These are phyloP conservation scores for Diospyros lotus DNA, from an alignment of 148 eudicot genomes.

Conservation along the genomic window DNA sequence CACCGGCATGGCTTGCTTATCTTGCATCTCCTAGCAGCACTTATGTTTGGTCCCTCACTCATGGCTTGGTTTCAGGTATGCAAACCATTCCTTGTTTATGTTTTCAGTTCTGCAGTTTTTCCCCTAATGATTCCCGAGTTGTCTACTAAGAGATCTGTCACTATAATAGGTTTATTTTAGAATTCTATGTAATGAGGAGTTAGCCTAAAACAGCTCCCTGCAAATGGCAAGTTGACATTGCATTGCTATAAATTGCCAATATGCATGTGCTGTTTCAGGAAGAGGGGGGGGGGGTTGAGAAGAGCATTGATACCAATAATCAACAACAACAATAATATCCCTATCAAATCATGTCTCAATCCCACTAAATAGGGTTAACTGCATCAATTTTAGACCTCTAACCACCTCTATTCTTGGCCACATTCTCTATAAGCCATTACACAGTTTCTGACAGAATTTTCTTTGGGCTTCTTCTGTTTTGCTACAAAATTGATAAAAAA, in stretches of 20 bases:
- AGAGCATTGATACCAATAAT: too few species aligned
- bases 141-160: not conserved
- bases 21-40: slow-evolving; percentile 72
- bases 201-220: not conserved
- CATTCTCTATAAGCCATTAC: too few species aligned
- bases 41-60: slow-evolving; percentile 87
- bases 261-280: not conserved
- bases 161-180: not conserved
- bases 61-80: slow-evolving; percentile 90
- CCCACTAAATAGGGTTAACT: too few species aligned
- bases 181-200: not conserved
- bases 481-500: too few species aligned
- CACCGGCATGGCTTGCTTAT: slow-evolving; percentile 85
- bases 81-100: not conserved
- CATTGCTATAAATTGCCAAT: not conserved
- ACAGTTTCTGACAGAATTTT: too few species aligned
- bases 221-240: not conserved
- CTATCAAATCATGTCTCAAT: too few species aligned
- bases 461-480: too few species aligned
- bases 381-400: too few species aligned
- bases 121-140: slow-evolving; percentile 7
- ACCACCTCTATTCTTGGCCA: too few species aligned
- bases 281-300: not conserved
- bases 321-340: too few species aligned
- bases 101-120: slow-evolving; percentile 3